Conservation (phyloP, 2,329 filamentous ascomycete genomes). For the Achaetomium macrosporum region DNA sequence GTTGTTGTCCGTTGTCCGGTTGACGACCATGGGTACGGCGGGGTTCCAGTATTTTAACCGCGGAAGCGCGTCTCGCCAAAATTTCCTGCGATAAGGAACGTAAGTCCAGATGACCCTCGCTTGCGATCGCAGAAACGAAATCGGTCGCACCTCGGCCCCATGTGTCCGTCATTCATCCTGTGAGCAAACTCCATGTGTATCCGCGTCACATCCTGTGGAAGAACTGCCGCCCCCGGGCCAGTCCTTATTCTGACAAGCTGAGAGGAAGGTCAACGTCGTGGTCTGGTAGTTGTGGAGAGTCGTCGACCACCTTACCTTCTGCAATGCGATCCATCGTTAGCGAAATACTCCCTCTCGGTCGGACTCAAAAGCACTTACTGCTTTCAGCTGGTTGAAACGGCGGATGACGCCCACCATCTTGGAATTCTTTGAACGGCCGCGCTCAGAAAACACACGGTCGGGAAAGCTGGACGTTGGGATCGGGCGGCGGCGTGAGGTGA, state of each 20-base stretch:
- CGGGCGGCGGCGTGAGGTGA: background rate
- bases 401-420: constrained; percentile 46
- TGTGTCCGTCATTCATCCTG: constrained; percentile 59
- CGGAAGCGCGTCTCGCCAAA: constrained; percentile 78
- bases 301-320: constrained; percentile 19
- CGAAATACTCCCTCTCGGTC: background rate
- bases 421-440: constrained; percentile 11
- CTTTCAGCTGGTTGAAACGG: constrained; percentile 68
- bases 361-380: constrained; percentile 46
- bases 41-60: constrained; percentile 95
- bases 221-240: constrained; percentile 75
- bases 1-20: constrained; percentile 55
- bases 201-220: constrained; percentile 69
- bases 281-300: background rate
- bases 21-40: constrained; percentile 72
- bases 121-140: background rate
- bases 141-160: constrained; percentile 59
- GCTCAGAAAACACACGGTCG: constrained; percentile 2
- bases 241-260: constrained; percentile 70
- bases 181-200: constrained; percentile 69
- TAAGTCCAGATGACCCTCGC: background rate
- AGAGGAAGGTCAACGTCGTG: constrained; percentile 8
- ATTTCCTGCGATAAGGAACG: constrained; percentile 57
- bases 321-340: constrained; percentile 5
- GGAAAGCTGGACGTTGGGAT: constrained; percentile 7